phyloP scores from a whole-genome alignment of 2,329 filamentous ascomycete species.

The Alternaria panax region DNA sequence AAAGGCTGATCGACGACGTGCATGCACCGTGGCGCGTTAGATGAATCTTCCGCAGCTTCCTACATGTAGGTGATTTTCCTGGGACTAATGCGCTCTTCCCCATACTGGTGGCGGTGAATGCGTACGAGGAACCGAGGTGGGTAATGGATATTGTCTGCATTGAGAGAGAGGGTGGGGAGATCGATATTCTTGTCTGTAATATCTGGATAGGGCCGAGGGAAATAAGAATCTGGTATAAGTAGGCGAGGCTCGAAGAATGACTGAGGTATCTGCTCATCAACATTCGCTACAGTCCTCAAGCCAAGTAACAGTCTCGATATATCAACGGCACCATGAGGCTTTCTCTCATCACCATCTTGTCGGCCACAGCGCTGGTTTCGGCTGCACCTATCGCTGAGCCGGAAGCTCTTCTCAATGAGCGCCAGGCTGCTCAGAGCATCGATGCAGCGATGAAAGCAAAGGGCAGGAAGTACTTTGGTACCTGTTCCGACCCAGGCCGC shows the following conservation, averaged over 20 bases:
- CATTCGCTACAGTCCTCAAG: slow-evolving; percentile 1
- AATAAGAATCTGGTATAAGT: slow-evolving; percentile 3
- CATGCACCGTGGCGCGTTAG: neutral
- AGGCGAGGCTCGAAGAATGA: neutral
- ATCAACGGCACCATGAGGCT: slow-evolving; percentile 40
- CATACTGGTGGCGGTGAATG: neutral
- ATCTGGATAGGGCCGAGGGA: neutral
- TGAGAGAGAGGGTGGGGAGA: neutral
- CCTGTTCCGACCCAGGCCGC: slow-evolving; percentile 62
- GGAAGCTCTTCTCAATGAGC: slow-evolving; percentile 36
- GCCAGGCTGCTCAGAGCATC: slow-evolving; percentile 57
- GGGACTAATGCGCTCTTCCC: neutral
- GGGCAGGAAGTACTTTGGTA: slow-evolving; percentile 73
- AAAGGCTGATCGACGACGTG: neutral
- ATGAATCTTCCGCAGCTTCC: neutral
- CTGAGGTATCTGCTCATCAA: neutral
- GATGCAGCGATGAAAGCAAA: slow-evolving; percentile 65
- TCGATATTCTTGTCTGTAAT: neutral
- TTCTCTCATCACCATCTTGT: slow-evolving; percentile 37
- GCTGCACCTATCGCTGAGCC: slow-evolving; percentile 42
- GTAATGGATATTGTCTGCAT: slow-evolving; percentile 1
- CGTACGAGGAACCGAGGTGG: neutral
- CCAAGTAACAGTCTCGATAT: neutral
- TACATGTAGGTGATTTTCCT: neutral
- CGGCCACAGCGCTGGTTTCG: slow-evolving; percentile 37